A percentile compares a stretch with the other conserved stretches of the same genome.
phyloP scores from a whole-genome alignment of 371 early-diverging fungal genomes.

The Polyrhizophydium stewartii region DNA sequence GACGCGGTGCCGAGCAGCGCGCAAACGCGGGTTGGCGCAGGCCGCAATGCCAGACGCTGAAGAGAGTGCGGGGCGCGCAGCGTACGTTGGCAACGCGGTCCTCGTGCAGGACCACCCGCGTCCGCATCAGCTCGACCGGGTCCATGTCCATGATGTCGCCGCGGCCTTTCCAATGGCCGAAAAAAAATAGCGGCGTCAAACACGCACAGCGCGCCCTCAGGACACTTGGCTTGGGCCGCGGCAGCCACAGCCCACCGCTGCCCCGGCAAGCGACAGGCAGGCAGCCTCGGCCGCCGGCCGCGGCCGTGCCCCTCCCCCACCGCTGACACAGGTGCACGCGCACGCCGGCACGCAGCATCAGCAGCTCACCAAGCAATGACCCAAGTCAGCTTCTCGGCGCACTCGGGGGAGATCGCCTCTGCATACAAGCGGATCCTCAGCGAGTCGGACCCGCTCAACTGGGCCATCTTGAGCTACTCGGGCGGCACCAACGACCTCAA shows the following conservation, averaged over 20 bases:
- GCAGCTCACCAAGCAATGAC: background rate
- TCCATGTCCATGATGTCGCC: conserved; percentile 13
- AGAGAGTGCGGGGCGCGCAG: too few relatives aligned
- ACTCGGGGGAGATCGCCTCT: conserved; percentile 52
- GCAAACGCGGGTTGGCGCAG: background rate
- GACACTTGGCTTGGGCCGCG: too few relatives aligned
- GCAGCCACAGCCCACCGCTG: too few relatives aligned
- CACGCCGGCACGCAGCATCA: conserved; percentile 2
- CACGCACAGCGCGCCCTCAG: too few relatives aligned
- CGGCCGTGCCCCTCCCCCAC: too few relatives aligned
- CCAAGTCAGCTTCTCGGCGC: conserved; percentile 62
- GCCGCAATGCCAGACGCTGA: too few relatives aligned
- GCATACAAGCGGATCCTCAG: conserved; percentile 68
- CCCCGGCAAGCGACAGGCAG: too few relatives aligned
- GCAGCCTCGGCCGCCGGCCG: too few relatives aligned
- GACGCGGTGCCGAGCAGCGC: background rate
- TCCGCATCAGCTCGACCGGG: conserved; percentile 20
- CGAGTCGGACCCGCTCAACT: conserved; percentile 54
- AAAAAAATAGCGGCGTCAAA: too few relatives aligned
- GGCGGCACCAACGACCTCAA: conserved; percentile 79
- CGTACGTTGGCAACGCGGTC: conserved; percentile 28
- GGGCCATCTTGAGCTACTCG: conserved; percentile 82
- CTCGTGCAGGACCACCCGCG: conserved; percentile 20
- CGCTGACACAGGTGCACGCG: too few relatives aligned
- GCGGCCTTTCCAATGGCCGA: too few relatives aligned